Evolutionary conservation across 1,139 yeast species (phyloP).

Genomic region (Meyerozyma carpophila): DNA sequence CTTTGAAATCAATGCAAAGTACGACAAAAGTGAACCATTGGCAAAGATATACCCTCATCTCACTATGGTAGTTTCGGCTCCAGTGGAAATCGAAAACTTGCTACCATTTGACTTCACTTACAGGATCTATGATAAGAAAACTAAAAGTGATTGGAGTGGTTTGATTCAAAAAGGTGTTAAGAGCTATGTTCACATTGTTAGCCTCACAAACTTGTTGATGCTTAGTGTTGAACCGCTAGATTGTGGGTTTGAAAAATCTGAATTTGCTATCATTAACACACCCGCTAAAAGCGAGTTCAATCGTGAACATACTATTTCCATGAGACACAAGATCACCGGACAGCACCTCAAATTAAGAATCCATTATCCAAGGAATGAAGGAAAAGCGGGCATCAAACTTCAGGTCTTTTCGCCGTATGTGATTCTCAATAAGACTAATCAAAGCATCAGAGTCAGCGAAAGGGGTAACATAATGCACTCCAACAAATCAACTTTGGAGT

Average conservation of each 20-base stretch:
- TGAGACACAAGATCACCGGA: slow-evolving; percentile 51
- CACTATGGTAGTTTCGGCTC: slow-evolving; percentile 76
- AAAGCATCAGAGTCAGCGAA: slow-evolving; percentile 56
- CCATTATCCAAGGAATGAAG: slow-evolving; percentile 50
- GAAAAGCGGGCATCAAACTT: slow-evolving; percentile 48
- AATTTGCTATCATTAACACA: slow-evolving; percentile 74
- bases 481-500: slow-evolving; percentile 17
- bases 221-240: slow-evolving; percentile 66
- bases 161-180: slow-evolving; percentile 57
- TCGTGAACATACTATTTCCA: slow-evolving; percentile 46
- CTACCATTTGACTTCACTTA: slow-evolving; percentile 79
- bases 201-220: slow-evolving; percentile 63
- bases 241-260: slow-evolving; percentile 64
- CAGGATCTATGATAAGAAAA: slow-evolving; percentile 70
- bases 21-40: slow-evolving; percentile 60
- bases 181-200: slow-evolving; percentile 75
- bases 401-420: slow-evolving; percentile 83
- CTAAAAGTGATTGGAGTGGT: slow-evolving; percentile 68
- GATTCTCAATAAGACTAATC: slow-evolving; percentile 74
- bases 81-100: slow-evolving; percentile 77
- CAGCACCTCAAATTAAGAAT: slow-evolving; percentile 61
- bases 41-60: slow-evolving; percentile 80
- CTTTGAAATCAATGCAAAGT: slow-evolving; percentile 71
- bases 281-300: slow-evolving; percentile 50
- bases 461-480: slow-evolving; percentile 47